These are phyloP conservation scores for Pichia norvegensis DNA, from an alignment of 1,139 yeast genomes.

Conservation along the genomic window DNA sequence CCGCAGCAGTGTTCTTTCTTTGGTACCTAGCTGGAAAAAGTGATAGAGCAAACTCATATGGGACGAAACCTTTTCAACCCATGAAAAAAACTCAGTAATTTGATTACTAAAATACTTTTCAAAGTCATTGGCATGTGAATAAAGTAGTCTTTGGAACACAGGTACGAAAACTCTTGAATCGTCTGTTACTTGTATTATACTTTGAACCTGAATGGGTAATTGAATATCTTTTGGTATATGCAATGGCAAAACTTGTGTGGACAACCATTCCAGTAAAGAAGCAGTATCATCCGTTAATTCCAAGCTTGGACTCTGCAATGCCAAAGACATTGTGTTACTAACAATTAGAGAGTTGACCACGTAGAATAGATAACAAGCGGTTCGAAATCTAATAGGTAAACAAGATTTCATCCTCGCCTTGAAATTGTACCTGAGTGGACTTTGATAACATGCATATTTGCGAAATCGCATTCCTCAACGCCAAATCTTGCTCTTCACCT, in stretches of 20 bases:
- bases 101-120: not conserved
- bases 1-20: not conserved
- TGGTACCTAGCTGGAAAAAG: constrained; percentile 5
- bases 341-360: too few relatives aligned
- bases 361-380: too few relatives aligned
- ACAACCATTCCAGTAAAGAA: not conserved
- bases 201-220: constrained; percentile 2
- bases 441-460: too few relatives aligned
- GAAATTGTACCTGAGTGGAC: too few relatives aligned
- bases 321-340: too few relatives aligned
- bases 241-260: constrained; percentile 1
- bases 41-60: constrained; percentile 7
- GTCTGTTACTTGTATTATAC: constrained; percentile 1
- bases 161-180: constrained; percentile 6
- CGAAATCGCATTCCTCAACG: too few relatives aligned
- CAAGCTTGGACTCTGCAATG: not conserved
- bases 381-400: too few relatives aligned
- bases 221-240: not conserved
- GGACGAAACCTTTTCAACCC: constrained; percentile 8
- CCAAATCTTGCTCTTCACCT: not conserved
- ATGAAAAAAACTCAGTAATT: constrained; percentile 4
- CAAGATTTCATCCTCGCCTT: too few relatives aligned
- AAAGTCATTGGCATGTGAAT: constrained; percentile 2
- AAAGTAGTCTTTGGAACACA: constrained; percentile 10
- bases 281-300: not conserved